Conservation (phyloP, 177 flowering plant genomes). For the Telopea speciosissima region DNA sequence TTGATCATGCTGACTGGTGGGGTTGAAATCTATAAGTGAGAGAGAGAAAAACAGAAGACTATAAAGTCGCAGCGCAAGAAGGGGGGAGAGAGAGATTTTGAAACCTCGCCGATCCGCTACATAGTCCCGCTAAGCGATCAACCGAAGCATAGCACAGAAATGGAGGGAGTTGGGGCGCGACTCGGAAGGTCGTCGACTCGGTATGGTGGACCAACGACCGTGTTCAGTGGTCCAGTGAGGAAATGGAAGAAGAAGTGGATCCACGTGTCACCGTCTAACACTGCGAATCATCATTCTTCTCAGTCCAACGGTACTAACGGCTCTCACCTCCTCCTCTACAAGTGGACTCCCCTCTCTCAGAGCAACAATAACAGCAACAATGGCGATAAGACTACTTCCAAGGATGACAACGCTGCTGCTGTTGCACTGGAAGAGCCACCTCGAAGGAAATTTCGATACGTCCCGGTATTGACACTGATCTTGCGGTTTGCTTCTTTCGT, state of each 20-base stretch:
- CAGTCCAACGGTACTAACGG: slow-evolving; percentile 33
- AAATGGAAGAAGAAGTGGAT: slow-evolving; percentile 97
- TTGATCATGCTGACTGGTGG: too few relatives aligned
- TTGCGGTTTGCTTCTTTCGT: too few relatives aligned
- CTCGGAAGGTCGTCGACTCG: slow-evolving; percentile 81
- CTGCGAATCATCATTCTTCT: slow-evolving; percentile 13
- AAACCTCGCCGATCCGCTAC: slow-evolving; percentile 5
- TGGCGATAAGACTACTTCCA: slow-evolving; percentile 26
- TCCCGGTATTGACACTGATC: slow-evolving; percentile 48
- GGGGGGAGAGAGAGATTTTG: not conserved
- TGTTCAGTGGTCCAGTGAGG: slow-evolving; percentile 88
- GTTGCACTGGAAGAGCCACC: slow-evolving; percentile 49
- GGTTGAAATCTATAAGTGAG: too few relatives aligned
- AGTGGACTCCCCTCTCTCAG: slow-evolving; percentile 57
- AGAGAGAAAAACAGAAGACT: too few relatives aligned
- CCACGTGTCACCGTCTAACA: slow-evolving; percentile 46
- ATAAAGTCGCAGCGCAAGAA: not conserved
- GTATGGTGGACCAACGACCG: slow-evolving; percentile 89
- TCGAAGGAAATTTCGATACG: slow-evolving; percentile 51
- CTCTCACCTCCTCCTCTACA: slow-evolving; percentile 46
- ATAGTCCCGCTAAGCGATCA: not conserved
- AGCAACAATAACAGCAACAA: slow-evolving; percentile 17
- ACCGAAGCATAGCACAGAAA: slow-evolving; percentile 12
- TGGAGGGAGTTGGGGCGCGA: slow-evolving; percentile 94
- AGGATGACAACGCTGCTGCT: slow-evolving; percentile 26